Conservation (phyloP, 164 flowering plant species). For the Magnolia sinica region DNA sequence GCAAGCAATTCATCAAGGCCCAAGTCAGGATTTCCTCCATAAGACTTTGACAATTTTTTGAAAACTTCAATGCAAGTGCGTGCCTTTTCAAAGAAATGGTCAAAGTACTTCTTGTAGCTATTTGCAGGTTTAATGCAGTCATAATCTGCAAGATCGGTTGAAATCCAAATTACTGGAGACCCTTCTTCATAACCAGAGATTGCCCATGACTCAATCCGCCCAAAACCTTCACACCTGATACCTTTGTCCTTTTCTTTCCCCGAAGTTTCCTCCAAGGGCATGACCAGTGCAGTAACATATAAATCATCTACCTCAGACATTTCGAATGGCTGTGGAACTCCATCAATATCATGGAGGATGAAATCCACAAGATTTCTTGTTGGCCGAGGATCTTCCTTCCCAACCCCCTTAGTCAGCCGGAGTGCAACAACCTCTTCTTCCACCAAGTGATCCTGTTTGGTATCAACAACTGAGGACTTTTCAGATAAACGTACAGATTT, state of each 20-base stretch:
- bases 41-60: constrained; percentile 50
- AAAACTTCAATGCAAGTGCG: constrained; percentile 71
- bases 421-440: constrained; percentile 68
- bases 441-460: constrained; percentile 36
- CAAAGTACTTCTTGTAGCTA: constrained; percentile 54
- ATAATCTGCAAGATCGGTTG: constrained; percentile 80
- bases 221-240: constrained; percentile 80
- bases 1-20: constrained; percentile 84
- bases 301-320: constrained; percentile 66
- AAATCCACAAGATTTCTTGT: constrained; percentile 73
- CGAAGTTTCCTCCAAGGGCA: constrained; percentile 49
- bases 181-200: constrained; percentile 98
- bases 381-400: constrained; percentile 44
- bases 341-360: constrained; percentile 55
- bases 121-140: constrained; percentile 67
- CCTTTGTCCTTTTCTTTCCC: constrained; percentile 43
- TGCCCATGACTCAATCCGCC: constrained; percentile 76
- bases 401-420: constrained; percentile 37
- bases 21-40: constrained; percentile 56
- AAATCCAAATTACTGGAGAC: constrained; percentile 68
- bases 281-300: constrained; percentile 58
- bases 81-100: constrained; percentile 69
- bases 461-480: constrained; percentile 38
- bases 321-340: constrained; percentile 60
- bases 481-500: constrained; percentile 41